Evolutionary conservation across 179 eudicot species (phyloP).

Genomic region (Beta lomatogona): DNA sequence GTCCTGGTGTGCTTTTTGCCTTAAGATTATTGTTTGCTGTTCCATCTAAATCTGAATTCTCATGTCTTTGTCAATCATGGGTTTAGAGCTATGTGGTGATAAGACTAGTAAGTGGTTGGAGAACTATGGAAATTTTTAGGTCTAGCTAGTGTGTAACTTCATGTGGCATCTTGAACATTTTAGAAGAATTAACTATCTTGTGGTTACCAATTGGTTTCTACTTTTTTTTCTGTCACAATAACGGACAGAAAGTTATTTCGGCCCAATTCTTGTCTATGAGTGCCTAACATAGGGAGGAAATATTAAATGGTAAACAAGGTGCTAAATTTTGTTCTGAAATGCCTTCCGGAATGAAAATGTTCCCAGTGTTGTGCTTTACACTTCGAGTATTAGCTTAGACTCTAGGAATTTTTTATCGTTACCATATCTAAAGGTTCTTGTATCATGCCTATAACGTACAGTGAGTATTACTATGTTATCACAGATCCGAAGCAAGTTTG

Average conservation of each 20-base stretch:
- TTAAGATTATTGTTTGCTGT: conserved; percentile 3
- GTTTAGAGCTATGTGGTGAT: neutral
- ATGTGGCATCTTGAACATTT: neutral
- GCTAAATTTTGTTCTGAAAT: neutral
- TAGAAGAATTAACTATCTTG: too few species aligned
- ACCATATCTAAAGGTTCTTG: neutral
- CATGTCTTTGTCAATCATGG: neutral
- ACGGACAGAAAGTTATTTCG: neutral
- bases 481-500: conserved; percentile 87
- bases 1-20: neutral
- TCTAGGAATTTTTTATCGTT: neutral
- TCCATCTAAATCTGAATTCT: neutral
- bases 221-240: neutral
- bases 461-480: neutral
- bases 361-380: neutral
- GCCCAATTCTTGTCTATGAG: neutral
- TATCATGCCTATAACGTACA: conserved; percentile 11
- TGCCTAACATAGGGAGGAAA: neutral
- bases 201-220: neutral
- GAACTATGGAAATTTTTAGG: neutral
- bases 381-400: neutral
- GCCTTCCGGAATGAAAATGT: neutral
- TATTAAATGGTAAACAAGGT: neutral
- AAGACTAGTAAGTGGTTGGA: neutral
- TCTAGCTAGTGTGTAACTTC: neutral